Evolutionary conservation across 495 filamentous ascomycete genomes (phyloP), one percentile per base, ranked within the genome.

Genomic region (Xylaria nigripes): DNA sequence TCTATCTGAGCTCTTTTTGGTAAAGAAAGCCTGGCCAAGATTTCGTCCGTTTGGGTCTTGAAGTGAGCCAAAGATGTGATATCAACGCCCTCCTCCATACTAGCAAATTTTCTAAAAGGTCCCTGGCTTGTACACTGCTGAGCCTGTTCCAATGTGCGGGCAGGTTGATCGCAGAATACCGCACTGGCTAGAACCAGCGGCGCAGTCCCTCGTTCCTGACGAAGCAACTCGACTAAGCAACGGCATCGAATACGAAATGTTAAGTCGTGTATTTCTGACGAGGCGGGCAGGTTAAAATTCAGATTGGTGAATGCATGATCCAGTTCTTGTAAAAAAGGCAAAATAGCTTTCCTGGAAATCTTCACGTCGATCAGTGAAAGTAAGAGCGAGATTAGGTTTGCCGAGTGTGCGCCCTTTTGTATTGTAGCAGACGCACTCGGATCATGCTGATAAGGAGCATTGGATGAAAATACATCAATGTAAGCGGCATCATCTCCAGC

Each of bases 371-470:
- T 1, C 8, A 64, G 52, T 13, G 30, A 59, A 36, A 51, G 22
- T 10, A 67, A 52, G 25, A 67, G 59, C 15, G 61, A 60, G 15
- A 64, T 45, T 7, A 64, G 43, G 18, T 67, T 67, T 30, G 51
- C 64, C 32, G 53, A 59, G 51, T 29, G 56, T 30, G 51, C 51
- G 6, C 54, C 57, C 13, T 38, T 41, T 32, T 48, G 49, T 7
- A 64, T 48, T 29, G 44, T 53, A 6, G 50, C 32, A 41, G 30
- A 50, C 2, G 51, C 40, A 10, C 15, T 53, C 1, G 51, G 36
- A 22, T 55, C 50, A 21, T 55, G 51, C 9, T 49, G 41, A 36
- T 56, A 48, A 23, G 59, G 23, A 25, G 62, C 43, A 24, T 45
- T 34, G 34, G 54, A 51, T 27, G 53, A 50, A 21, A 48, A 45